Percentiles rank a stretch among this genome's conserved stretches.
Conservation (phyloP, 1,284 basidiomycete genomes). For the Cutaneotrichosporon spelunceum region DNA sequence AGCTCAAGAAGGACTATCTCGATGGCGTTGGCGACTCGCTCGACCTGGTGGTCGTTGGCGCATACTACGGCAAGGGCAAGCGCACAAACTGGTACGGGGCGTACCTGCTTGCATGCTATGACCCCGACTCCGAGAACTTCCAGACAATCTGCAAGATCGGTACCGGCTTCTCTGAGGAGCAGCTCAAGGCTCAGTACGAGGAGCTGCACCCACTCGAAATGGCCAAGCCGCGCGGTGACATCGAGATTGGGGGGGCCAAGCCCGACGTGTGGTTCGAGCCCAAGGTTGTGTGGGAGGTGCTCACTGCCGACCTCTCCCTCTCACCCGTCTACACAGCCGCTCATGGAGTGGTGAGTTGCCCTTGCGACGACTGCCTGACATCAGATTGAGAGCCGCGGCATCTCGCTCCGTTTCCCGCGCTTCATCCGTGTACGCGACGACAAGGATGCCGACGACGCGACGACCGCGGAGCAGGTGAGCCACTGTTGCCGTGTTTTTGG, state of each 20-base stretch:
- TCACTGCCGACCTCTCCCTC: constrained; percentile 93
- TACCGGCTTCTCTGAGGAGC: constrained; percentile 94
- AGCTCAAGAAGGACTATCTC: constrained; percentile 97
- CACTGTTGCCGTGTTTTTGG: not conserved
- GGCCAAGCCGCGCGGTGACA: constrained; percentile 59
- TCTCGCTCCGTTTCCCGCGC: constrained; percentile 92
- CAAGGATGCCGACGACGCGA: constrained; percentile 86
- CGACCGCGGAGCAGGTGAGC: constrained; percentile 71
- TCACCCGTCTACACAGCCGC: constrained; percentile 97
- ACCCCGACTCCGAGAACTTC: constrained; percentile 81
- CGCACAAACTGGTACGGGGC: constrained; percentile 95
- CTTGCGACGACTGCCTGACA: not conserved
- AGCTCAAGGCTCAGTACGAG: constrained; percentile 77
- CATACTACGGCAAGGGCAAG: constrained; percentile 96
- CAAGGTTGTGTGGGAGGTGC: constrained; percentile 94
- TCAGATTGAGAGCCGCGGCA: constrained; percentile 79
- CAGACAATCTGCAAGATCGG: constrained; percentile 99
- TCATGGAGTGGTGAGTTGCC: constrained; percentile 74
- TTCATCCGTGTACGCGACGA: constrained; percentile 91
- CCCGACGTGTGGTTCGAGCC: constrained; percentile 95
- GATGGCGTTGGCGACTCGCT: constrained; percentile 96
- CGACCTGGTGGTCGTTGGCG: constrained; percentile 94
- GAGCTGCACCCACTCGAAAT: constrained; percentile 74
- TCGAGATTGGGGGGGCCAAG: constrained; percentile 84
- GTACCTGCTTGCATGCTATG: constrained; percentile 91